Evolutionary conservation across 768 basidiomycete species (phyloP).

Genomic region (Imleria badia): DNA sequence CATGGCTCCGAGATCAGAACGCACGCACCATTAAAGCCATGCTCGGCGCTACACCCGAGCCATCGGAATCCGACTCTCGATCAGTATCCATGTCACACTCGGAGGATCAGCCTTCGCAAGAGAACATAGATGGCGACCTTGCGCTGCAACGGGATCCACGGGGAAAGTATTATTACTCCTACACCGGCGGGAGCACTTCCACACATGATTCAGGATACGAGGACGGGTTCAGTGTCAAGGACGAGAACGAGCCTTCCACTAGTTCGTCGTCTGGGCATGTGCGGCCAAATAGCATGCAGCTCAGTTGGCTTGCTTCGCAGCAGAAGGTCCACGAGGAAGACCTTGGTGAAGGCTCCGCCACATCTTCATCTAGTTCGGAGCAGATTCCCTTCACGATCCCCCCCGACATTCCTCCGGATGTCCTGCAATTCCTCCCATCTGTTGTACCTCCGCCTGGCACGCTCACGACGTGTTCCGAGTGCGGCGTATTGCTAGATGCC

Average conservation of each 20-base stretch:
- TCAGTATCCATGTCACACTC: slow-evolving; percentile 38
- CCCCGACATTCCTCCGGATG: slow-evolving; percentile 47
- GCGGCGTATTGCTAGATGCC: slow-evolving; percentile 70
- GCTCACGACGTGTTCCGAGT: slow-evolving; percentile 82
- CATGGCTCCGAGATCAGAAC: slow-evolving; percentile 85
- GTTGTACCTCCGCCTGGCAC: slow-evolving; percentile 53
- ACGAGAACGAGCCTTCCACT: slow-evolving; percentile 30
- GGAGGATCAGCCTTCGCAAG: slow-evolving; percentile 36
- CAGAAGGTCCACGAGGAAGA: slow-evolving; percentile 34
- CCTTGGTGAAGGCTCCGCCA: slow-evolving; percentile 6
- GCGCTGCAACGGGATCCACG: slow-evolving; percentile 64
- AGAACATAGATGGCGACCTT: slow-evolving; percentile 56
- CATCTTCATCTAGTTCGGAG: slow-evolving; percentile 17
- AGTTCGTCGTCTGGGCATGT: slow-evolving; percentile 34
- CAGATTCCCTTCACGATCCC: slow-evolving; percentile 21
- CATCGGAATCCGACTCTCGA: slow-evolving; percentile 54
- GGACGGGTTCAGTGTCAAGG: slow-evolving; percentile 41
- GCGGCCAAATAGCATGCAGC: slow-evolving; percentile 66
- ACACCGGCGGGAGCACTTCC: slow-evolving; percentile 51
- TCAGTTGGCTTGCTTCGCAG: slow-evolving; percentile 63
- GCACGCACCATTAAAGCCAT: slow-evolving; percentile 60
- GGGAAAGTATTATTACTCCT: slow-evolving; percentile 78
- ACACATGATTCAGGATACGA: slow-evolving; percentile 55
- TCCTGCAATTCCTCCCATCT: slow-evolving; percentile 50
- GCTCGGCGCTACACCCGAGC: slow-evolving; percentile 55